These are phyloP conservation scores for Croton setiger DNA, from an alignment of 441 rosid species.

Conservation along the genomic window DNA sequence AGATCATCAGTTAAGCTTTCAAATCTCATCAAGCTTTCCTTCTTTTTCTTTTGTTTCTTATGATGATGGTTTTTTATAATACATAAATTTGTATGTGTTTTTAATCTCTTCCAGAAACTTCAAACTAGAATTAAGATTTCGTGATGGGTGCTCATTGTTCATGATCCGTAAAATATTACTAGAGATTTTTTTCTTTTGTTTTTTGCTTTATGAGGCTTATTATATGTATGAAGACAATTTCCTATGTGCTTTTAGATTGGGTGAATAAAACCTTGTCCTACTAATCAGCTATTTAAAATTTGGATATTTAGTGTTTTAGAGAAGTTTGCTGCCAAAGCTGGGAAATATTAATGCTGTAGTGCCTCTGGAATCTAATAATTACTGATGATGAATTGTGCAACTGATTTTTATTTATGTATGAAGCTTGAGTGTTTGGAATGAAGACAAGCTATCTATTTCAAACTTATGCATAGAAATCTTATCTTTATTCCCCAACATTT, in stretches of 20 bases:
- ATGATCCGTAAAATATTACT: no score
- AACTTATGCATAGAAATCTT: neutral
- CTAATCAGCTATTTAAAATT: neutral
- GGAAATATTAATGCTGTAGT: neutral
- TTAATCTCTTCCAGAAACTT: neutral
- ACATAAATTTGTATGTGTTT: neutral
- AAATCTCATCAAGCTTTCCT: neutral
- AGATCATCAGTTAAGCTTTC: slow-evolving; percentile 6
- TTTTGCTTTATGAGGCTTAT: neutral
- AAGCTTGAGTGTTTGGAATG: neutral
- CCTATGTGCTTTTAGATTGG: neutral
- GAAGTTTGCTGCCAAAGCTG: neutral
- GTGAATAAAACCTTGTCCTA: neutral
- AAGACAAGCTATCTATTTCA: neutral
- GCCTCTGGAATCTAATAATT: neutral
- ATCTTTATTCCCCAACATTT: neutral
- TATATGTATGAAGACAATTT: neutral
- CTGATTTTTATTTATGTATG: neutral
- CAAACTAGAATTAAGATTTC: neutral
- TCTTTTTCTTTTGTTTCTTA: neutral
- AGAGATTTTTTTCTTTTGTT: neutral
- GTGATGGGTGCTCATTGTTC: neutral
- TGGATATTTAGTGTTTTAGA: neutral
- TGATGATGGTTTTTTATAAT: neutral
- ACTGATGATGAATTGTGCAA: neutral